A percentile compares a stretch with the other conserved stretches of the same genome.
phyloP scores from a whole-genome alignment of 2,329 filamentous ascomycete genomes.

The Elsinoe ampelina region DNA sequence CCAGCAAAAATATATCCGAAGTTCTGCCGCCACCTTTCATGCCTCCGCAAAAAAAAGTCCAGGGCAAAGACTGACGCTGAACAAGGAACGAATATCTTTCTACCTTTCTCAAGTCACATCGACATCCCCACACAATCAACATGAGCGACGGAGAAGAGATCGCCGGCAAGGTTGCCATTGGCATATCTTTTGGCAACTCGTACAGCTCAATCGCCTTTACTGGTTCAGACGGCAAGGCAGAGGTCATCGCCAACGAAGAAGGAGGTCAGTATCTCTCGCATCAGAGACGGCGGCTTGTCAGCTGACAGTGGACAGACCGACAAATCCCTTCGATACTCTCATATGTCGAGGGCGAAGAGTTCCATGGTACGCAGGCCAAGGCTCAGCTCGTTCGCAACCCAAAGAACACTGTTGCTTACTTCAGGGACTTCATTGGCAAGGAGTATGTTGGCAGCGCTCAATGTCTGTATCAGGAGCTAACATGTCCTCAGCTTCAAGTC shows the following conservation, averaged over 20 bases:
- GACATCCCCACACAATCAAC: constrained; percentile 14
- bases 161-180: constrained; percentile 63
- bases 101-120: background rate
- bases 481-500: constrained; percentile 63
- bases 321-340: constrained; percentile 93
- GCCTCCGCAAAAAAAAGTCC: constrained; percentile 7
- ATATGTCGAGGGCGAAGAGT: constrained; percentile 93
- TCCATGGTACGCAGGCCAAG: constrained; percentile 93
- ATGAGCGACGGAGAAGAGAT: constrained; percentile 45
- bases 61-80: constrained; percentile 3
- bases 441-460: constrained; percentile 51
- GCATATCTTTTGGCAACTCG: constrained; percentile 95
- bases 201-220: constrained; percentile 96
- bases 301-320: constrained; percentile 53
- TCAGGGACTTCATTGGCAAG: constrained; percentile 91
- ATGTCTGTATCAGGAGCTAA: background rate
- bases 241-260: constrained; percentile 98
- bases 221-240: constrained; percentile 76
- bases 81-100: background rate
- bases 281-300: background rate
- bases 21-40: background rate
- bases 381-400: constrained; percentile 84
- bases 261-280: constrained; percentile 53
- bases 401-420: constrained; percentile 87
- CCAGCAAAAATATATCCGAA: background rate